These are phyloP conservation scores for Pseudogymnoascus sp. DNA, from an alignment of 2,329 filamentous ascomycete genomes.

Conservation along the genomic window DNA sequence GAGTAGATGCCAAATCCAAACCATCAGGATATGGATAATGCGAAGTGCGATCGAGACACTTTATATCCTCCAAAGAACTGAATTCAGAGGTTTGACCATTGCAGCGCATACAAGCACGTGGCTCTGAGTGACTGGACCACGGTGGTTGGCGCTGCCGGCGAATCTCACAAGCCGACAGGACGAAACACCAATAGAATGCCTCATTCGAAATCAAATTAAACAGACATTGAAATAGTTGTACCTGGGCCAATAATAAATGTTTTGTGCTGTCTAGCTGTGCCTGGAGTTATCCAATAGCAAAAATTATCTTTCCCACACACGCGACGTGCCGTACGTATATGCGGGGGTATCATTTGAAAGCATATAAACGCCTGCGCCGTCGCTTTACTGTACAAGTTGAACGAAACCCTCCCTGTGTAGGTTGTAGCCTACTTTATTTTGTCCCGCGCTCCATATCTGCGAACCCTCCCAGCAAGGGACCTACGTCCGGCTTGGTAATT, in stretches of 20 bases:
- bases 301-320: neutral
- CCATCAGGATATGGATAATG: neutral
- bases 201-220: neutral
- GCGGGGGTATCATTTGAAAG: neutral
- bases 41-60: neutral
- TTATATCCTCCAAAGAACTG: neutral
- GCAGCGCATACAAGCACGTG: neutral
- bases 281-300: neutral
- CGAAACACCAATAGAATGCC: neutral
- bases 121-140: neutral
- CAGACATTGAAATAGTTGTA: neutral
- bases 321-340: neutral
- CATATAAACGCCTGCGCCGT: neutral
- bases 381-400: neutral
- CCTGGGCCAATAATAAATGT: neutral
- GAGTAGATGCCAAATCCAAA: neutral
- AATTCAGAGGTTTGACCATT: neutral
- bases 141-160: neutral
- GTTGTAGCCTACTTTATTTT: constrained; percentile 25
- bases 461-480: constrained; percentile 29
- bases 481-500: constrained; percentile 28
- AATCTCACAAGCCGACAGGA: neutral
- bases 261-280: neutral
- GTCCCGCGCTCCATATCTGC: constrained; percentile 27
- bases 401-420: constrained; percentile 10